Evolutionary conservation across 768 basidiomycete species (phyloP).

Genomic region (Austroboletus eburneus): DNA sequence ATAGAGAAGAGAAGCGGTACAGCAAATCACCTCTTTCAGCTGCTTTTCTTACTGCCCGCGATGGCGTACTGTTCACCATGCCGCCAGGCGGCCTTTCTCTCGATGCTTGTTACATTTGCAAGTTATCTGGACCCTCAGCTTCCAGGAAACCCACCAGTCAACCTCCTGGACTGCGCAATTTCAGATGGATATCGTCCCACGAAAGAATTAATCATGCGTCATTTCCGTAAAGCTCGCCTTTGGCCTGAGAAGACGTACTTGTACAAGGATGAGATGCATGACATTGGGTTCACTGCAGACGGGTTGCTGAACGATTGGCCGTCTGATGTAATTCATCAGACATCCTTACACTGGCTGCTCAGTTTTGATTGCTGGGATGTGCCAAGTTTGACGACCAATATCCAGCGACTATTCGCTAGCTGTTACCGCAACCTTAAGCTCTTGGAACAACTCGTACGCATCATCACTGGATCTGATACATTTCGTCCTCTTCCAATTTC

Average conservation of each 20-base stretch:
- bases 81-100: conserved; percentile 11
- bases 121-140: not conserved
- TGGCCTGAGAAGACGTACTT: not conserved
- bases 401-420: conserved; percentile 9
- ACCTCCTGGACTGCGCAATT: conserved; percentile 5
- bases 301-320: conserved; percentile 12
- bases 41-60: not conserved
- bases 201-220: not conserved
- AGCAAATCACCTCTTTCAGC: not conserved
- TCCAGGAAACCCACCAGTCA: not conserved
- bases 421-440: conserved; percentile 8
- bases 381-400: not conserved
- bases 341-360: too few species aligned
- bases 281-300: not conserved
- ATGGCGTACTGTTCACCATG: conserved; percentile 20
- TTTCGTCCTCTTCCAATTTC: accelerated
- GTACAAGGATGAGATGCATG: not conserved
- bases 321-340: not conserved
- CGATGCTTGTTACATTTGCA: conserved; percentile 29
- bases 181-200: conserved; percentile 11
- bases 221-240: not conserved
- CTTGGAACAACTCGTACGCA: not conserved
- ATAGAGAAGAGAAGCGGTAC: not conserved
- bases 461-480: not conserved
- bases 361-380: too few species aligned